Evolutionary conservation across 1,139 yeast genomes (phyloP), one percentile per base, ranked within the genome.

Genomic region (Geotrichum klebahnii): DNA sequence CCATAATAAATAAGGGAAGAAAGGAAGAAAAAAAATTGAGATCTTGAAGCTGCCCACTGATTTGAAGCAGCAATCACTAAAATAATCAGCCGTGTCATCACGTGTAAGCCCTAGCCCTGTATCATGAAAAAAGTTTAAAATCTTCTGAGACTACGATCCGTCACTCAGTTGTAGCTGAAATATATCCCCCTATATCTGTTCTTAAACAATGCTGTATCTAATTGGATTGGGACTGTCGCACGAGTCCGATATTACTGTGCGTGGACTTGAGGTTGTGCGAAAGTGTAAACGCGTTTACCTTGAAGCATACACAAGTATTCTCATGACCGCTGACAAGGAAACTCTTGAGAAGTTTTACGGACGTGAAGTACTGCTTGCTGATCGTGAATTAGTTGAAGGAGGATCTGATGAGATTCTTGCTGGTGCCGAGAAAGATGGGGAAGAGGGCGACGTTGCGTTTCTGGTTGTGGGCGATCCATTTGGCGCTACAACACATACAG

Each of bases 401-500:
- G 95, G 94, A 3, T 81, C 94, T 24, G 97, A 90, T 61, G 76
- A 76, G 37, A 92, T 92, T 53, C 73, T 92, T 57, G 82, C 74
- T 24, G 83, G 79, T 51, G 97, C 95, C 0, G 80, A 84, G 41
- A 72, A 68, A 19, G 54, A 48, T n/a, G 97, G 95, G 0, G 80
- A 84, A 40, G 72, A 68, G 20, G 37, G 38, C 19, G 96, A 89
- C 64, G 77, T 92, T 64, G 97, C 97, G 1, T 89, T 92, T 61
- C 74, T 92, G 59, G 98, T 92, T 17, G 98, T 92, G 23, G 98
- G 98, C 35, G 98, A 92, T 66, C 96, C 95, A 32, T 90, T 88
- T 66, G 98, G 98, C 31, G 98, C 98, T 38, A 92, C 98, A 3
- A 92, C 98, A 0, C 98, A 92, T 68, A 88, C 97, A 0, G 98